phyloP scores from a whole-genome alignment of 2,329 filamentous ascomycete genomes.

The Diplodia scrobiculata region DNA sequence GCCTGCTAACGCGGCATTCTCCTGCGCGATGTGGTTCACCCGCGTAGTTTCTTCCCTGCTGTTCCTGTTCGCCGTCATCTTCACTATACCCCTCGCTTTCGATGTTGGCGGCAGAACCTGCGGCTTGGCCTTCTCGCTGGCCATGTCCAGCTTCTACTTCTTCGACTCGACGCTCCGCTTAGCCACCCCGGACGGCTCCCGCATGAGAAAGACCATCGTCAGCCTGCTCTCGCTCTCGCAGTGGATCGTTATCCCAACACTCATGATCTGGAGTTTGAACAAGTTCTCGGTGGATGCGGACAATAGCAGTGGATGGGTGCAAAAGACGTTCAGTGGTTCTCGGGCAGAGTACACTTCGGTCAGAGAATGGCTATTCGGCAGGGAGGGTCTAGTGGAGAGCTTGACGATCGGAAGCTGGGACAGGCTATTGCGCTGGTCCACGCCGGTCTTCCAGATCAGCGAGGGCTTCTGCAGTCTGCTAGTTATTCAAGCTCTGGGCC shows the following conservation, averaged over 20 bases:
- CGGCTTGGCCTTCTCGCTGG: conserved; percentile 88
- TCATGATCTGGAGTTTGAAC: conserved; percentile 93
- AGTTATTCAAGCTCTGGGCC: conserved; percentile 91
- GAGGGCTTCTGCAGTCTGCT: conserved; percentile 96
- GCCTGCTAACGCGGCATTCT: conserved; percentile 10
- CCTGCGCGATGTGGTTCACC: conserved; percentile 76
- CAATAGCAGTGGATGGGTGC: conserved; percentile 72
- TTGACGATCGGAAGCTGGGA: conserved; percentile 86
- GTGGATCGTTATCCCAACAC: conserved; percentile 79
- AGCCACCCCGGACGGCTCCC: conserved; percentile 75
- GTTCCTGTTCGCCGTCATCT: conserved; percentile 89
- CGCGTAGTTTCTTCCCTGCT: conserved; percentile 75
- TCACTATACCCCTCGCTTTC: conserved; percentile 95
- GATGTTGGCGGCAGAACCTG: conserved; percentile 95
- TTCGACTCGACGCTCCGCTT: conserved; percentile 79
- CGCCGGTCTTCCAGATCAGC: conserved; percentile 87
- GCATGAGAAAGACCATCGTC: conserved; percentile 71
- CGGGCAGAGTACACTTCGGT: conserved; percentile 66
- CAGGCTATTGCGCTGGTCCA: conserved; percentile 82
- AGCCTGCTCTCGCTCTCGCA: conserved; percentile 73
- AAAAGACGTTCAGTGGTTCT: conserved; percentile 71
- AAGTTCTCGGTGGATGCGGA: conserved; percentile 92
- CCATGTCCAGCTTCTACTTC: conserved; percentile 88
- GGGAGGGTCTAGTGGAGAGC: conserved; percentile 76
- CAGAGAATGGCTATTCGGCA: conserved; percentile 85